phyloP scores from a whole-genome alignment of 1,139 yeast species.

The Diutina sp. region DNA sequence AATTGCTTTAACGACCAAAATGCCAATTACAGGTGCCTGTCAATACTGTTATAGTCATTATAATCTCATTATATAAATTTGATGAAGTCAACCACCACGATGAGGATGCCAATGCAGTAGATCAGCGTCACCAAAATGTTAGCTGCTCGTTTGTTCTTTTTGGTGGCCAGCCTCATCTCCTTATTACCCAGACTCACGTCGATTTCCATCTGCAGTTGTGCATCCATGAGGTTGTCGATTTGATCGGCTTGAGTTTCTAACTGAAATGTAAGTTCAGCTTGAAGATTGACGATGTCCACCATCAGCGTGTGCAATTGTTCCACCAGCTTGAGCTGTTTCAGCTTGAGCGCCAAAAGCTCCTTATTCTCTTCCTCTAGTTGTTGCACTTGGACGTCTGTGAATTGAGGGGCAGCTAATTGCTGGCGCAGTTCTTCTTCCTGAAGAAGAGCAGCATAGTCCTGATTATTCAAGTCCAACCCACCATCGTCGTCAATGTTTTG shows the following conservation, averaged over 20 bases:
- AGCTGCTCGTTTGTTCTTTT: constrained; percentile 59
- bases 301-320: constrained; percentile 66
- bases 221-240: constrained; percentile 53
- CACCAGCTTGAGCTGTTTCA: constrained; percentile 56
- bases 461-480: constrained; percentile 10
- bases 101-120: neutral
- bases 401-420: constrained; percentile 6
- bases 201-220: constrained; percentile 55
- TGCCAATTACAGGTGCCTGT: neutral
- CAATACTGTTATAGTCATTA: neutral
- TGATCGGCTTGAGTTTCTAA: constrained; percentile 65
- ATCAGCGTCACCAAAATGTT: constrained; percentile 36
- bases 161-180: constrained; percentile 59
- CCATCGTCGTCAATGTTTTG: constrained; percentile 20
- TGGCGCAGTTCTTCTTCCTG: constrained; percentile 8
- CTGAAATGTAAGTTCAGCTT: constrained; percentile 66
- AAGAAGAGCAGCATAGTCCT: constrained; percentile 3
- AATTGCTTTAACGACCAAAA: neutral
- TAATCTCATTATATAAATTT: neutral
- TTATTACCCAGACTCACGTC: constrained; percentile 69
- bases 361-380: constrained; percentile 62
- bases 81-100: neutral
- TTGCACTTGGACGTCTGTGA: constrained; percentile 53
- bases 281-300: constrained; percentile 68
- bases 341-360: constrained; percentile 45